Conservation (phyloP, 2,329 filamentous ascomycete species). For the Fusarium siculi region DNA sequence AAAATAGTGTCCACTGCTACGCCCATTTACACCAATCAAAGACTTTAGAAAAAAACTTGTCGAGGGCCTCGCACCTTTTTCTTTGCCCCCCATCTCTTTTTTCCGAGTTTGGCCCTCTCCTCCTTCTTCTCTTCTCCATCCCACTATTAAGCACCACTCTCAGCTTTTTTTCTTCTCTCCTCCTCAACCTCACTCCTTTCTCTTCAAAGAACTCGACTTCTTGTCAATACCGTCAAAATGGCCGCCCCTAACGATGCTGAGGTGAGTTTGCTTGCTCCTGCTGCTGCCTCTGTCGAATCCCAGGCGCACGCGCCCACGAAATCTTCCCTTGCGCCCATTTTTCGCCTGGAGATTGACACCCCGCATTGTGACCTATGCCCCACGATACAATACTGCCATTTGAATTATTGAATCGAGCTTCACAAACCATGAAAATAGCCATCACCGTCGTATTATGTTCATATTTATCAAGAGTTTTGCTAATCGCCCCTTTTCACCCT, state of each 20-base stretch:
- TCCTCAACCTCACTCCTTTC: constrained; percentile 43
- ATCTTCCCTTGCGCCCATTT: constrained; percentile 45
- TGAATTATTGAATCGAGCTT: constrained; percentile 28
- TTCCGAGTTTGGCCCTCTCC: constrained; percentile 43
- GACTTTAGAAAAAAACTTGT: constrained; percentile 53
- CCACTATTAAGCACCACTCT: constrained; percentile 42
- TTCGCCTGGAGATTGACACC: constrained; percentile 54
- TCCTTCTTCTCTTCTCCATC: constrained; percentile 47
- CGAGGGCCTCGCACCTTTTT: constrained; percentile 49
- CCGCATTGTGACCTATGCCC: constrained; percentile 58
- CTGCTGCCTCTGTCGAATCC: constrained; percentile 5
- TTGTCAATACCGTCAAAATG: constrained; percentile 65
- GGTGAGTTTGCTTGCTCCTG: constrained; percentile 54
- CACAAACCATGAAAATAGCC: constrained; percentile 10
- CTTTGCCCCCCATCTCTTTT: constrained; percentile 46
- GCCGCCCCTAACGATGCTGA: constrained; percentile 56
- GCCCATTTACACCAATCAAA: constrained; percentile 50
- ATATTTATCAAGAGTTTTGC: constrained; percentile 20
- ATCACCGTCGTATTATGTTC: constrained; percentile 3
- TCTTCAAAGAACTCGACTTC: constrained; percentile 47
- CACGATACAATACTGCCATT: constrained; percentile 45
- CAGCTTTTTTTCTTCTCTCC: constrained; percentile 43
- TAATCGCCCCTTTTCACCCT: constrained; percentile 35
- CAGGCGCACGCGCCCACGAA: constrained; percentile 39
- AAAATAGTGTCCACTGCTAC: constrained; percentile 41